phyloP scores from a whole-genome alignment of 176 grass and related monocot genomes.

The Carex parvula region DNA sequence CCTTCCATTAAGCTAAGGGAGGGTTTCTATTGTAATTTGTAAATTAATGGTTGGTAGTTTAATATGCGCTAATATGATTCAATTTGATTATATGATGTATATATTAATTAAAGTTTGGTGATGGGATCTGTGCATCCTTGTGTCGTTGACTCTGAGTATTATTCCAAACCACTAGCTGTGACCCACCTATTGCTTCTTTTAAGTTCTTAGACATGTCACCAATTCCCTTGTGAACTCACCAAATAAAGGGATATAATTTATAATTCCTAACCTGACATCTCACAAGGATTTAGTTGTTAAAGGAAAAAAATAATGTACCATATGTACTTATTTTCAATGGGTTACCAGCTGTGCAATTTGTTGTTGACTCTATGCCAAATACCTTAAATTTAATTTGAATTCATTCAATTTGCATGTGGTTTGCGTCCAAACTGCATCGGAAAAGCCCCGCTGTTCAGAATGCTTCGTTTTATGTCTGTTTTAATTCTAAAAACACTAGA shows the following conservation, averaged over 20 bases:
- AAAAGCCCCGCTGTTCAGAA: no score
- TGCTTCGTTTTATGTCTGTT: no score
- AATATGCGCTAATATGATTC: constrained; percentile 15
- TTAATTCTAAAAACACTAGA: no score
- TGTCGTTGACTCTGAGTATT: constrained; percentile 25
- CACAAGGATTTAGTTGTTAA: not conserved
- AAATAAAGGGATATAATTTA: no score
- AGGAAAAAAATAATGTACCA: not conserved
- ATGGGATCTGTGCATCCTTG: constrained; percentile 28
- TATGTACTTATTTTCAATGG: constrained; percentile 2
- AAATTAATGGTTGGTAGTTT: constrained; percentile 22
- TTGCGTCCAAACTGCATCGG: no score
- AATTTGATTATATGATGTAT: constrained; percentile 13
- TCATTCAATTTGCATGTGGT: not conserved
- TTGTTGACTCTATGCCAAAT: not conserved
- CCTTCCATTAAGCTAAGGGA: not conserved
- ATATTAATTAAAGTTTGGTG: constrained; percentile 16
- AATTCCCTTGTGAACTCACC: not conserved
- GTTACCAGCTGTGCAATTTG: not conserved
- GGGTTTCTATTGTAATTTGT: not conserved
- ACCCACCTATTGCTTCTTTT: not conserved
- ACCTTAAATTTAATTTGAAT: not conserved
- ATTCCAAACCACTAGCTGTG: constrained; percentile 22
- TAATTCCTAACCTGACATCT: not conserved
- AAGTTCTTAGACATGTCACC: not conserved